Base-by-base conservation (phyloP, 345 rosid genomes). In the Alliaria petiolata region DNA sequence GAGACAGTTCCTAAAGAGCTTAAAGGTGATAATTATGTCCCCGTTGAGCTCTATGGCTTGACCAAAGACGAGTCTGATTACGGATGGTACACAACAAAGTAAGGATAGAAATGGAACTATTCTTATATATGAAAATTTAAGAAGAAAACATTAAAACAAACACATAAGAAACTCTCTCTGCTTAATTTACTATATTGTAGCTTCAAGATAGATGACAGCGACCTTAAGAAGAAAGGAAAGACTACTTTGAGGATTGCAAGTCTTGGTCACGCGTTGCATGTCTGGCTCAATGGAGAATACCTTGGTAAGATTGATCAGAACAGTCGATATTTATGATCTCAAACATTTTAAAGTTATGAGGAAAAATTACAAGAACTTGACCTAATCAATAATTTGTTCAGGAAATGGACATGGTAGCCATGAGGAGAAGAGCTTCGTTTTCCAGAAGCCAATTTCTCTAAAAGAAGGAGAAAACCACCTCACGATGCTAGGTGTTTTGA, bases 401-500 rank as follows among this genome's bases (percentile, higher is more conserved):
- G 97, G 97, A 72, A 25, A 68, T 12, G 86, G 70, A 39, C 97
- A 91, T 69, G 98, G 99, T 20, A 91, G 90, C 81, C 89, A 95
- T 38, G 69, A 83, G 0, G 88, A 86, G 69, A 95, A 91, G 85
- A 89, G 87, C 74, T 95, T 95, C 45, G 81, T 89, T 49, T 84
- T 91, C 26, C 83, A 86, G 76, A 82, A 67, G 47, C 49, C 83
- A 3, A 20, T 85, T 34, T 15, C 71, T 8, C 75, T 91, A 63
- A 72, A 69, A 75, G 69, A 78, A 40, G 99, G 97, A 45, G 45
- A 16, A 9, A 91, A 91, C 77, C 63, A 65, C 0, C 81, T 95
- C 17, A n/a, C 86, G 0, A 75, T 95, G 64, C 62, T 88, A 66
- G 90, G 76, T 3, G 56, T 40, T 62, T 7, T 85, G 16, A 84